These are phyloP conservation scores for Pulicaria dysenterica DNA, from an alignment of 129 eudicot genomes.

Conservation along the genomic window DNA sequence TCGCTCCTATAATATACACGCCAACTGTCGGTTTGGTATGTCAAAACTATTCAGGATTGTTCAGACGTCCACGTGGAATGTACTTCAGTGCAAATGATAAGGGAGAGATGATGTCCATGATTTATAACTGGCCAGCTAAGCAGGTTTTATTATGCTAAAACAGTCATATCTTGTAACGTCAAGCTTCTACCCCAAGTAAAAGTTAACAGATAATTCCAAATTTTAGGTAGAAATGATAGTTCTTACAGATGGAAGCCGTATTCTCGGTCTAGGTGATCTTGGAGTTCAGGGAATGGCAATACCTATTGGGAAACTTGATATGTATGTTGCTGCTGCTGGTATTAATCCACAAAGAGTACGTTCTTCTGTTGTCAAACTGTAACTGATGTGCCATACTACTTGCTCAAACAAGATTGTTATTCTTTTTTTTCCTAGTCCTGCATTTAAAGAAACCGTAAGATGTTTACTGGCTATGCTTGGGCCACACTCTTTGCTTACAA, in stretches of 20 bases:
- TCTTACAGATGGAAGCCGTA: constrained; percentile 99
- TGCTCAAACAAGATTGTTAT: not conserved
- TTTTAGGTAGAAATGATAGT: constrained; percentile 97
- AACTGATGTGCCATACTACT: constrained; percentile 14
- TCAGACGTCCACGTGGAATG: constrained; percentile 99
- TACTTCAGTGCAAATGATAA: constrained; percentile 99
- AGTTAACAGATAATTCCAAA: constrained; percentile 7
- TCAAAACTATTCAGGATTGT: constrained; percentile 98
- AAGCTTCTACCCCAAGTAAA: not conserved
- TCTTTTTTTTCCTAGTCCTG: not conserved
- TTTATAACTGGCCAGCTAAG: constrained; percentile 95
- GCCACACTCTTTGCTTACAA: constrained; percentile 6
- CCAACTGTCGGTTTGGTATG: constrained; percentile 99
- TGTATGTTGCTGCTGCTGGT: constrained; percentile 99
- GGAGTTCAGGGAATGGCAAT: constrained; percentile 99
- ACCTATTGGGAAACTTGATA: constrained; percentile 97
- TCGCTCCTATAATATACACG: constrained; percentile 96
- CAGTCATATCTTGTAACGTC: not conserved
- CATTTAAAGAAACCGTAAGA: not conserved
- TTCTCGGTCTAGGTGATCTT: constrained; percentile 98
- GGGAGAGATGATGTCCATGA: constrained; percentile 99
- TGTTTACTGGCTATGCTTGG: constrained; percentile 13
- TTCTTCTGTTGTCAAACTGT: constrained; percentile 16
- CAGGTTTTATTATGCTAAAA: constrained; percentile 46
- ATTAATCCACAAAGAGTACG: constrained; percentile 94